Evolutionary conservation across 768 basidiomycete genomes (phyloP).

Genomic region (Sarcodon aspratus): DNA sequence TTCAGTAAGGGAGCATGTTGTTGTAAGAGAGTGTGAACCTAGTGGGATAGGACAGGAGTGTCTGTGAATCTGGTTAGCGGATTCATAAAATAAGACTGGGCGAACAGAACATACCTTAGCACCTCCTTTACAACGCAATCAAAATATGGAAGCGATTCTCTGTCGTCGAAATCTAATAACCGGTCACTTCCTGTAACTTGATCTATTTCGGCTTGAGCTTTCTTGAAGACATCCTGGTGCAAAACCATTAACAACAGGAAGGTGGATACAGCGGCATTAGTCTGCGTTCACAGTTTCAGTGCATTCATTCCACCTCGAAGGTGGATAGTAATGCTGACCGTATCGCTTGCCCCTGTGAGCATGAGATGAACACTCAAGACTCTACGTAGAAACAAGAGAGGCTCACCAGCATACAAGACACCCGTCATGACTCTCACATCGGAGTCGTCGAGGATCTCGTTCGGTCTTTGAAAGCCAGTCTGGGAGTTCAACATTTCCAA

Average conservation of each 20-base stretch:
- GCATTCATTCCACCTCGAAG: not conserved
- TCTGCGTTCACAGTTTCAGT: not conserved
- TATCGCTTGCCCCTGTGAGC: not conserved
- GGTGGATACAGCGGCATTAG: slow-evolving; percentile 2
- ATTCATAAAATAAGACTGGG: not conserved
- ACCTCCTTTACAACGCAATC: too few relatives aligned
- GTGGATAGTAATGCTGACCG: not conserved
- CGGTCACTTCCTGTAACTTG: slow-evolving; percentile 17
- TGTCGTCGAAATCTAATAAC: too few relatives aligned
- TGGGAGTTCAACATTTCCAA: not conserved
- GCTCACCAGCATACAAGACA: not conserved
- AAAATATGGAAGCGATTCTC: too few relatives aligned
- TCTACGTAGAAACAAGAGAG: not conserved
- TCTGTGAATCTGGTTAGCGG: slow-evolving; percentile 1
- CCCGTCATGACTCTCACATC: not conserved
- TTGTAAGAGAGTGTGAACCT: slow-evolving; percentile 1
- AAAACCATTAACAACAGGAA: slow-evolving; percentile 22
- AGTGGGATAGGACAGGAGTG: slow-evolving; percentile 8
- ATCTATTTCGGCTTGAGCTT: slow-evolving; percentile 27
- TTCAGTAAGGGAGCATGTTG: not conserved
- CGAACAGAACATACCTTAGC: too few relatives aligned
- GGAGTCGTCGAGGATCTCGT: not conserved
- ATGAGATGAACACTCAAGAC: not conserved
- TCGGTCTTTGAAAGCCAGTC: not conserved
- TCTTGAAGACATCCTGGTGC: slow-evolving; percentile 22